Evolutionary conservation across 768 basidiomycete species (phyloP).

Genomic region (Pleurotus platypus): DNA sequence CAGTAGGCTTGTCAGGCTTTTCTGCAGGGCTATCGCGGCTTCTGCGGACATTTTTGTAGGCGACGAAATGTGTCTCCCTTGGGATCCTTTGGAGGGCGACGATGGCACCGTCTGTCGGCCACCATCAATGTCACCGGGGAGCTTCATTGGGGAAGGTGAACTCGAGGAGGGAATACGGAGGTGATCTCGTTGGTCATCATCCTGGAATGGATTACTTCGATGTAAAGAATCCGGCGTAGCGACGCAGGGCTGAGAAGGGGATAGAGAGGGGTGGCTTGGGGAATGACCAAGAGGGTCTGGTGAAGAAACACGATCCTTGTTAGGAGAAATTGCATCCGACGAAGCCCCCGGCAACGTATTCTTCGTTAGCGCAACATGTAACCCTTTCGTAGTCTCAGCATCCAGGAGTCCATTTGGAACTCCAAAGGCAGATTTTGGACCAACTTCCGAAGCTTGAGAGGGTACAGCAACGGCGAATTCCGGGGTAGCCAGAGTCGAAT

Average conservation of each 20-base stretch:
- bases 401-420: neutral
- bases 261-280: neutral
- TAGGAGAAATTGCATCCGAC: neutral
- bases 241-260: neutral
- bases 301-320: neutral
- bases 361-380: neutral
- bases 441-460: constrained; percentile 6
- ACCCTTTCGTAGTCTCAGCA: neutral
- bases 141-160: constrained; percentile 53
- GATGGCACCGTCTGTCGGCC: constrained; percentile 19
- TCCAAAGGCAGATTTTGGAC: neutral
- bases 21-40: constrained; percentile 58
- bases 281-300: neutral
- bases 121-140: constrained; percentile 19
- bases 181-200: neutral
- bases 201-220: neutral
- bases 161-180: constrained; percentile 56
- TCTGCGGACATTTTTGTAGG: constrained; percentile 44
- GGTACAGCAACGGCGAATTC: constrained; percentile 8
- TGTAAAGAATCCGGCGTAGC: neutral
- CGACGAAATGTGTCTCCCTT: constrained; percentile 17
- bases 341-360: neutral
- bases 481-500: constrained; percentile 8
- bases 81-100: constrained; percentile 12
- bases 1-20: constrained; percentile 64